These are phyloP conservation scores for Backusella westeae DNA, from an alignment of 192 early-diverging fungal genomes.

Conservation along the genomic window DNA sequence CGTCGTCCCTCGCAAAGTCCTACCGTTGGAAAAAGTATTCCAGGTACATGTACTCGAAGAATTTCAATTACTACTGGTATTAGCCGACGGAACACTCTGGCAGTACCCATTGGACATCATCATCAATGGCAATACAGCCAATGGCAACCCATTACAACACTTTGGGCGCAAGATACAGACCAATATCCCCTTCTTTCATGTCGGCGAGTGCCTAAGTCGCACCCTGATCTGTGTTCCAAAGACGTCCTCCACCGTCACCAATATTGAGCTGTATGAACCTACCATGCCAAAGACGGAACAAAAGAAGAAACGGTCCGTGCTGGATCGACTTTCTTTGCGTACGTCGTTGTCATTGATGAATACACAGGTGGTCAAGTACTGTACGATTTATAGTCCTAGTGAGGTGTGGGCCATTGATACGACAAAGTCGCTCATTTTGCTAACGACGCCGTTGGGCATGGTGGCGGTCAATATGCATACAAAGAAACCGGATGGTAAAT, in stretches of 20 bases:
- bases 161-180: conserved; percentile 51
- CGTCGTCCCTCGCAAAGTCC: conserved; percentile 61
- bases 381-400: conserved; percentile 90
- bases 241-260: conserved; percentile 60
- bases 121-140: conserved; percentile 31
- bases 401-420: conserved; percentile 86
- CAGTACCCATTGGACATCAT: conserved; percentile 54
- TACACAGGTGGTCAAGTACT: conserved; percentile 33
- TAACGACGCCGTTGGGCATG: conserved; percentile 87
- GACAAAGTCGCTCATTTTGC: conserved; percentile 74
- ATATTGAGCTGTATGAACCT: conserved; percentile 76
- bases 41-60: conserved; percentile 87
- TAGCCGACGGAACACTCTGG: conserved; percentile 70
- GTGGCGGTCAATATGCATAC: conserved; percentile 88
- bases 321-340: conserved; percentile 36
- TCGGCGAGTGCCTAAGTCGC: conserved; percentile 54
- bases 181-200: conserved; percentile 72
- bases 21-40: conserved; percentile 69
- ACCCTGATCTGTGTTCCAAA: conserved; percentile 65
- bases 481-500: conserved; percentile 67
- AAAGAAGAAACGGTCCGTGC: conserved; percentile 36
- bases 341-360: neutral
- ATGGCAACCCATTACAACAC: conserved; percentile 8
- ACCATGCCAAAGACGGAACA: conserved; percentile 44
- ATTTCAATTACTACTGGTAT: conserved; percentile 75